Base-by-base conservation (phyloP, 1,284 basidiomycete species). In the Austroboletus niveus region DNA sequence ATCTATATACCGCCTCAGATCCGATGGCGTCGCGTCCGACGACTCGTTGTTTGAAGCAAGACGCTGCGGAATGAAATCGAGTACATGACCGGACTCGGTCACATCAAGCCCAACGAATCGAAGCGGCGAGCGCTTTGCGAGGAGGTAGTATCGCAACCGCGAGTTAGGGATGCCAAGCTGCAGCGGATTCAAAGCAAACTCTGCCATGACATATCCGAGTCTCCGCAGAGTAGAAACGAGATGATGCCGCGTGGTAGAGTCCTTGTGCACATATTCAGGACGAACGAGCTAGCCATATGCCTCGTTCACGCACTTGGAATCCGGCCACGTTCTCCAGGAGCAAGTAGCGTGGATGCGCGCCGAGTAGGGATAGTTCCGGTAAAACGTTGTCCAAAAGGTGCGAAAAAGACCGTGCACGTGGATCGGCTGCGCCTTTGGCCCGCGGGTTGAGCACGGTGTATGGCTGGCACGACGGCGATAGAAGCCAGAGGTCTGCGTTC, bases 101-200 rank as follows among this genome's bases (percentile, higher is more conserved):
- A 30, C 8, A 52, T 49, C 39, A 60, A 57, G 41, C 54, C 60
- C 58, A 39, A 48, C 43, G 53, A 76, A 78, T 15, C 45, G n/a
- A 9, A 76, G 58, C 3, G 81, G 74, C 5, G 57, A 56, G 17
- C 66, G 63, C 58, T 80, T 85, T 8, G 87, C 87, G 1, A 91
- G 78, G n/a, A 88, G 72, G 58, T 91, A 91, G 62, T 90, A 91
- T 31, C 89, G 77, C 49, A 88, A 69, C 17, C 87, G 80, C 14
- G 89, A 90, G 62, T 90, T 91, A 7, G 89, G 88, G 24, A 89
- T 81, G 20, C 83, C 81, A 56, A 86, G 87, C 63, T 90, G 88
- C 5, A 89, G 68, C 1, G 88, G 89, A 29, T 82, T 89, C 41
- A 91, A 68, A 14, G 87, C 71, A 24, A 89, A 72, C 64, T 91